These are phyloP conservation scores for Rhododendron williamsianum DNA, from an alignment of 148 eudicot species.

Conservation along the genomic window DNA sequence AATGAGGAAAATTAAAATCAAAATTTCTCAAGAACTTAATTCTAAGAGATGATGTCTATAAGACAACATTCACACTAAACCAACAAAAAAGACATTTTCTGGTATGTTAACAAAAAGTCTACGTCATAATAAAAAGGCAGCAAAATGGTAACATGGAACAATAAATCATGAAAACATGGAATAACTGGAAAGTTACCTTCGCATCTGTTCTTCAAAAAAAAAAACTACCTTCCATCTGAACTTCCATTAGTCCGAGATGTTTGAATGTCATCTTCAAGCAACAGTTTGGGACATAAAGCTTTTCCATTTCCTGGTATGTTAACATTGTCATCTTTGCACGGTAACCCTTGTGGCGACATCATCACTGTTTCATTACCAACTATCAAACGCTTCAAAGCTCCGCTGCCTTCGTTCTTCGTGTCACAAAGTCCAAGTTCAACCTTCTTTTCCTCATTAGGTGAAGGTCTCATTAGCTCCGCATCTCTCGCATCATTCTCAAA, in stretches of 20 bases:
- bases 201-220: conserved; percentile 21
- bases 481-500: conserved; percentile 19
- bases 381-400: conserved; percentile 22
- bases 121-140: neutral
- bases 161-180: neutral
- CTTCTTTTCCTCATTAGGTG: conserved; percentile 24
- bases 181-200: conserved; percentile 35
- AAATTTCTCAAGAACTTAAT: neutral
- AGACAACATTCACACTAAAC: neutral
- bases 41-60: neutral
- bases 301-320: conserved; percentile 11
- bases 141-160: neutral
- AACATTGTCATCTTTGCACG: conserved; percentile 13
- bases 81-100: neutral
- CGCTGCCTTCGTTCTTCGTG: conserved; percentile 6
- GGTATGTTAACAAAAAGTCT: neutral
- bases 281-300: conserved; percentile 5
- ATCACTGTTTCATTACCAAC: conserved; percentile 14
- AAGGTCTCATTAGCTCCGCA: conserved; percentile 18
- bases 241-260: conserved; percentile 17
- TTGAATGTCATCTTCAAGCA: conserved; percentile 17
- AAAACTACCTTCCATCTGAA: conserved; percentile 41
- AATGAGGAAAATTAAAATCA: neutral
- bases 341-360: conserved; percentile 15
- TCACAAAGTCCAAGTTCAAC: conserved; percentile 20